Evolutionary conservation across 164 flowering plant species (phyloP), one percentile per base, ranked within the genome.

Genomic region (Tetracentron sinense): DNA sequence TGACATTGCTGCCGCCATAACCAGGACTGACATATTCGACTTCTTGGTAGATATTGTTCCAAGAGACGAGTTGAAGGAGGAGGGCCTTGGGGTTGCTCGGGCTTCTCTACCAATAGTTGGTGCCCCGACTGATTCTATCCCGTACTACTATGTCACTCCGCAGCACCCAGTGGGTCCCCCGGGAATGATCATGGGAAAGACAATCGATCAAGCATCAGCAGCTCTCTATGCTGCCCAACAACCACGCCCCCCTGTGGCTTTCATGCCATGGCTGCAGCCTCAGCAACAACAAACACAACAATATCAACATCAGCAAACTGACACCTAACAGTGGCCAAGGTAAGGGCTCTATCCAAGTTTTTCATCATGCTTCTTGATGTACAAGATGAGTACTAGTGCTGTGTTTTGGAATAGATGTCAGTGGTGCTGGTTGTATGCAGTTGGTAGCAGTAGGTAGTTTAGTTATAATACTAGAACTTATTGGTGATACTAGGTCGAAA

Each of bases 1-100:
- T 30, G 71, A 68, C 65, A 68, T 68, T 38, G 71, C 71, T 29
- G 71, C 71, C 7, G 71, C 71, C 25, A 61, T 68, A 29, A 61
- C 71, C 6, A 54, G 71, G 55, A 68, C 71, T 0, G 71, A 68
- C 53, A 68, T 68, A 60, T 68, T 68, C 14, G 71, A 68, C 65
- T 68, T 68, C 33, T 46, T 68, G 53, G 71, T 68, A 11, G 71
- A 68, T 47, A 68, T 68, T 17, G 71, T 68, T 20, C 71, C 71
- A 14, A 68, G 71, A 54, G 71, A 68, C 47, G 71, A 68, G 23
- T 20, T 68, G 61, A 68, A 68, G 42, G 71, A 68, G 7, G 70
- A 67, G 44, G 71, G 71, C 26, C 61, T 68, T 30, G 71, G 71
- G 46, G 44, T 68, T 14, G 47, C 60, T 3, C 50, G 61, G 38